Conservation (phyloP, 805 yeast species). For the Ogataea trehaloabstinens region DNA sequence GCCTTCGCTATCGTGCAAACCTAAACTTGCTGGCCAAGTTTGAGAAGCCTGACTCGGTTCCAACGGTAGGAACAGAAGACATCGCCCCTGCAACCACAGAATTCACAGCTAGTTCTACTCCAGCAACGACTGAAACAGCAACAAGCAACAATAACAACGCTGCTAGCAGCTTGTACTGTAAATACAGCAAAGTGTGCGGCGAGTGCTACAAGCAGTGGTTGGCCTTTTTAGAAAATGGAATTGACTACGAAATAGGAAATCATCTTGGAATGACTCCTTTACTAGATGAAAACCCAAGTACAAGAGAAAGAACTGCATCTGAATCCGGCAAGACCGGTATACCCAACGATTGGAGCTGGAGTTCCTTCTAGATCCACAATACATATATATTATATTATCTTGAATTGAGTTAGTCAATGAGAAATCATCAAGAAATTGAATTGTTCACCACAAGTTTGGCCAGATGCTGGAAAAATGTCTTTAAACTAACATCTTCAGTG, state of each 20-base stretch:
- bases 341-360: slow-evolving; percentile 52
- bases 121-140: slow-evolving; percentile 3
- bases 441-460: slow-evolving; percentile 79
- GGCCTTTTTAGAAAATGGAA: slow-evolving; percentile 23
- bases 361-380: slow-evolving; percentile 38
- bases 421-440: slow-evolving; percentile 10
- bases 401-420: too few species aligned
- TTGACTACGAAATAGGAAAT: slow-evolving; percentile 24
- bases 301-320: slow-evolving; percentile 29
- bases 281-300: slow-evolving; percentile 3
- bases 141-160: neutral
- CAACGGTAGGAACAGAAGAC: slow-evolving; percentile 2
- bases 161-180: slow-evolving; percentile 18
- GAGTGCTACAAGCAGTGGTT: slow-evolving; percentile 26
- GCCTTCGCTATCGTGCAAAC: slow-evolving; percentile 30
- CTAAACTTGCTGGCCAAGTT: slow-evolving; percentile 35
- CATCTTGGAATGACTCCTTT: slow-evolving; percentile 1
- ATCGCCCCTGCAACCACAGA: slow-evolving; percentile 3
- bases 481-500: slow-evolving; percentile 94
- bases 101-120: neutral
- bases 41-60: slow-evolving; percentile 29
- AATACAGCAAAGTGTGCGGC: slow-evolving; percentile 29
- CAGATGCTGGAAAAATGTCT: slow-evolving; percentile 92
- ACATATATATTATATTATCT: too few species aligned
- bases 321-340: slow-evolving; percentile 33